phyloP scores from a whole-genome alignment of 2,329 filamentous ascomycete genomes.

The Botrytis squamosa region DNA sequence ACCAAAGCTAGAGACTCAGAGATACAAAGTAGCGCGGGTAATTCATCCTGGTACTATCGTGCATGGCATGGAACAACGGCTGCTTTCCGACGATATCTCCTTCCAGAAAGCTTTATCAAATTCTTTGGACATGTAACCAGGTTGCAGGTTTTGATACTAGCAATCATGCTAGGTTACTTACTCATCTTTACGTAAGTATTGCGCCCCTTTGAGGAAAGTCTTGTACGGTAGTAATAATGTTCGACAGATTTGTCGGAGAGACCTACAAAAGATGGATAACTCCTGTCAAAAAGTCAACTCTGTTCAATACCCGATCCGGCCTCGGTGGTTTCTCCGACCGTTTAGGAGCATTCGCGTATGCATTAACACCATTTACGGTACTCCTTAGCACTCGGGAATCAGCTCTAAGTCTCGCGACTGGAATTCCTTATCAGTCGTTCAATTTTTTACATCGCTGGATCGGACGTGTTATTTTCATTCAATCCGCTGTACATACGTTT shows the following conservation, averaged over 20 bases:
- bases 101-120: slow-evolving; percentile 56
- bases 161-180: slow-evolving; percentile 59
- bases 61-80: slow-evolving; percentile 25
- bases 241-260: slow-evolving; percentile 58
- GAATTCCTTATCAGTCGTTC: slow-evolving; percentile 74
- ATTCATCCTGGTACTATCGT: slow-evolving; percentile 33
- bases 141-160: slow-evolving; percentile 63
- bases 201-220: neutral
- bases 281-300: slow-evolving; percentile 56
- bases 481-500: slow-evolving; percentile 67
- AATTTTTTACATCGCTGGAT: slow-evolving; percentile 77
- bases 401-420: slow-evolving; percentile 66
- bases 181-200: slow-evolving; percentile 57
- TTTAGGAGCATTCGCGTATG: slow-evolving; percentile 69
- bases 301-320: slow-evolving; percentile 63
- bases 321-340: slow-evolving; percentile 69
- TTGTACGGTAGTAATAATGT: neutral
- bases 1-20: slow-evolving; percentile 28
- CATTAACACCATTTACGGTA: slow-evolving; percentile 68
- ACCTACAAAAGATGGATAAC: slow-evolving; percentile 68
- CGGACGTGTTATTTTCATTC: slow-evolving; percentile 69
- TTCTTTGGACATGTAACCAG: slow-evolving; percentile 68
- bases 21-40: neutral
- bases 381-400: slow-evolving; percentile 68
- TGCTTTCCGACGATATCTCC: slow-evolving; percentile 46